These are phyloP conservation scores for Hericium rajendrae DNA, from an alignment of 768 basidiomycete genomes.

Conservation along the genomic window DNA sequence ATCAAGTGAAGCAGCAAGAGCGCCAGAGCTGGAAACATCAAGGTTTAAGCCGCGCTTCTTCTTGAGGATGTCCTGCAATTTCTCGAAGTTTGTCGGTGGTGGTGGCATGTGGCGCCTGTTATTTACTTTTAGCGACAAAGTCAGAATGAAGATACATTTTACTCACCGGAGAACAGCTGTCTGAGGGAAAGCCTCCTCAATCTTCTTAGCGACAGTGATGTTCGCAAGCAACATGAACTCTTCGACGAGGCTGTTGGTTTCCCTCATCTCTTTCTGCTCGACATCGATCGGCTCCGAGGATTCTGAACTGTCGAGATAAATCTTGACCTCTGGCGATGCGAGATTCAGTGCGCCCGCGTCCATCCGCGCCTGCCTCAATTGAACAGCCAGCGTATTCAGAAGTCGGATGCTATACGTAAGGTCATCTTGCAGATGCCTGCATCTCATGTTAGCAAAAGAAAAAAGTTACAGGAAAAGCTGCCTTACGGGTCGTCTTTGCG, in stretches of 20 bases:
- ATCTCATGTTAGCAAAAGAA: not conserved
- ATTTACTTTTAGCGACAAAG: not conserved
- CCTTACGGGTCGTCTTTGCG: slow-evolving; percentile 86
- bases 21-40: slow-evolving; percentile 86
- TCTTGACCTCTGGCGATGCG: slow-evolving; percentile 97
- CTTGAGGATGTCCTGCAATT: slow-evolving; percentile 80
- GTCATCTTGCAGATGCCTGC: slow-evolving; percentile 67
- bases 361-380: slow-evolving; percentile 82
- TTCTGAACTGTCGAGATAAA: slow-evolving; percentile 87
- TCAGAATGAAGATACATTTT: not conserved
- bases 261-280: slow-evolving; percentile 84
- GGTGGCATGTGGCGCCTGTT: slow-evolving; percentile 83
- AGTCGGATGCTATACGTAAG: slow-evolving; percentile 81
- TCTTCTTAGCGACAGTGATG: slow-evolving; percentile 84
- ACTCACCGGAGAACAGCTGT: slow-evolving; percentile 82
- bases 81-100: slow-evolving; percentile 90
- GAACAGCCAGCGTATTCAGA: slow-evolving; percentile 77
- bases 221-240: slow-evolving; percentile 99
- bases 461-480: not conserved
- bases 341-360: slow-evolving; percentile 94
- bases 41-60: slow-evolving; percentile 78
- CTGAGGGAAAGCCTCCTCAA: slow-evolving; percentile 90
- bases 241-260: slow-evolving; percentile 95
- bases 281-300: slow-evolving; percentile 95
- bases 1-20: slow-evolving; percentile 83